These are phyloP conservation scores for Begonia fuchsioides DNA, from an alignment of 306 rosid species.

Conservation along the genomic window DNA sequence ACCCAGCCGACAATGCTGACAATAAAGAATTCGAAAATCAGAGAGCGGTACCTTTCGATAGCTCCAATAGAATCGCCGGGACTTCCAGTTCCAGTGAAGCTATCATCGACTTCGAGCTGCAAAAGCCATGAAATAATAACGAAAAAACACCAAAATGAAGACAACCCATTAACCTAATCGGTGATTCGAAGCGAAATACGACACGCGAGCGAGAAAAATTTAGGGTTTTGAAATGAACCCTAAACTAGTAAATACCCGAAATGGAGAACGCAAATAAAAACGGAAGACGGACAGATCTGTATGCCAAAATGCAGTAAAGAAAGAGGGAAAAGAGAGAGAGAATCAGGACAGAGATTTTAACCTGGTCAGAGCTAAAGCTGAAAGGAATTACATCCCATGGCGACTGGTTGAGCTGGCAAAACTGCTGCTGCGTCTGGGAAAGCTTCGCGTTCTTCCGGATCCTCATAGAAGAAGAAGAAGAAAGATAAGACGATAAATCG, in stretches of 20 bases:
- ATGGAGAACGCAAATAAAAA: not conserved
- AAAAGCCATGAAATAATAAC: no score
- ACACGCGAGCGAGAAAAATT: constrained; percentile 8
- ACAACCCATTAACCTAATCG: constrained; percentile 31
- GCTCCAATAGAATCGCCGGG: constrained; percentile 40
- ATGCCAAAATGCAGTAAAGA: no score
- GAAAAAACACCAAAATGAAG: constrained; percentile 9
- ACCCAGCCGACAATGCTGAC: not conserved
- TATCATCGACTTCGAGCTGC: constrained; percentile 33
- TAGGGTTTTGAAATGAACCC: constrained; percentile 34
- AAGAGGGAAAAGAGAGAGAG: constrained; percentile 3
- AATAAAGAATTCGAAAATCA: not conserved
- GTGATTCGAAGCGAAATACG: not conserved
- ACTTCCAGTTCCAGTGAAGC: constrained; percentile 28
- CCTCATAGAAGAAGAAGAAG: constrained; percentile 35
- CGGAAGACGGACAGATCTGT: constrained; percentile 30
- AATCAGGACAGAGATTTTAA: constrained; percentile 8
- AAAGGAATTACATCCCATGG: constrained; percentile 82
- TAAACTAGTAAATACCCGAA: constrained; percentile 10
- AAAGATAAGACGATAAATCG: not conserved
- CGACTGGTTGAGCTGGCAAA: constrained; percentile 73
- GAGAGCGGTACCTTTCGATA: constrained; percentile 33
- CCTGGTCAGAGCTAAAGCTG: constrained; percentile 29
- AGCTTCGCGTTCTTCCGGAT: constrained; percentile 69
- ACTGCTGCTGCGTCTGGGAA: constrained; percentile 18